Evolutionary conservation across 257 asterid species (phyloP).

Genomic region (Echium plantagineum): DNA sequence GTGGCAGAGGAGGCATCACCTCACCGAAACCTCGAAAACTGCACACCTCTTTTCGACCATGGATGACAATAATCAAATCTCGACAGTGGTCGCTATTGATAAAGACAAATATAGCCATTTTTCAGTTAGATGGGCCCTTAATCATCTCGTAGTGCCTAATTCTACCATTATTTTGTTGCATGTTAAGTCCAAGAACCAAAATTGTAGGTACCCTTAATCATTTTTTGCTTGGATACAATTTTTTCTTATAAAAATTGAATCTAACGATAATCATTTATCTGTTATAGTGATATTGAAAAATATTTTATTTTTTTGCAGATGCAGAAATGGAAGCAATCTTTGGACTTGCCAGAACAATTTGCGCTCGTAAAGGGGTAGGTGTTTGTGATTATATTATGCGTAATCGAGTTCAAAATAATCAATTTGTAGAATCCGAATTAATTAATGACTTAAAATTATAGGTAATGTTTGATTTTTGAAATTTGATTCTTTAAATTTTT

Average conservation of each 20-base stretch:
- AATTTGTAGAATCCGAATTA: too few relatives aligned
- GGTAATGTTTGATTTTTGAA: neutral
- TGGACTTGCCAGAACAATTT: neutral
- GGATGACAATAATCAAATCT: too few relatives aligned
- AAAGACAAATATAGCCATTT: conserved; percentile 44
- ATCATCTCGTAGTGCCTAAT: conserved; percentile 26
- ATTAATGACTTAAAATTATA: neutral
- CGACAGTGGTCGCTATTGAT: conserved; percentile 43
- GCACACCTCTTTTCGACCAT: conserved; percentile 6
- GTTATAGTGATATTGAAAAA: too few relatives aligned
- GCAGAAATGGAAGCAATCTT: neutral
- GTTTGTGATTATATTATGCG: neutral
- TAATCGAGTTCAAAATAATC: too few relatives aligned
- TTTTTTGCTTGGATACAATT: neutral
- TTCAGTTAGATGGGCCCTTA: conserved; percentile 60
- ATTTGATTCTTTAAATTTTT: neutral
- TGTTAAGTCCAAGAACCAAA: conserved; percentile 29
- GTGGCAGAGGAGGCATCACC: neutral
- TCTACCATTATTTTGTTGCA: conserved; percentile 37
- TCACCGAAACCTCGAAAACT: neutral
- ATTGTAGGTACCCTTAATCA: conserved; percentile 35
- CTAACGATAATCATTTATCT: too few relatives aligned
- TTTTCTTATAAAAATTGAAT: neutral
- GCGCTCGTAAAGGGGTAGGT: conserved; percentile 25
- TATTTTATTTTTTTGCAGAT: neutral